Percentiles rank a stretch among this genome's conserved stretches.
Evolutionary conservation across 2,329 filamentous ascomycete species (phyloP).

Genomic region (Calonectria hawksworthii): DNA sequence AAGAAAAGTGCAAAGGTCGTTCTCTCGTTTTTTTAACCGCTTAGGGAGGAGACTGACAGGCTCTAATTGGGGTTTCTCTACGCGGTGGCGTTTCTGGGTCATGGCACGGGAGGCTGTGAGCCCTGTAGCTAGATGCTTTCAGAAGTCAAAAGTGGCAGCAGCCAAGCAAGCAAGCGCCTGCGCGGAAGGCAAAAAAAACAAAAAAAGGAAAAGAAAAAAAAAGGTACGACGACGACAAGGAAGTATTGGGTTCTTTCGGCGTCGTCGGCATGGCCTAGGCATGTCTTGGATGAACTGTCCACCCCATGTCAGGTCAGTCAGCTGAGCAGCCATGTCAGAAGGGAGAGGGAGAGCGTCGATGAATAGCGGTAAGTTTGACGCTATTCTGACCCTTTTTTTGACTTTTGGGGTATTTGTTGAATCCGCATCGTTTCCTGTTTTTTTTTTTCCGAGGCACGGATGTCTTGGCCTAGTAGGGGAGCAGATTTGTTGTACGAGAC

Average conservation of each 20-base stretch:
- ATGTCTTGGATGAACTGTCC: background rate
- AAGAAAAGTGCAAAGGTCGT: background rate
- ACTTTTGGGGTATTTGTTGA: background rate
- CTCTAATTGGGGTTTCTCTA: background rate
- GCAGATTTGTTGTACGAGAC: no score
- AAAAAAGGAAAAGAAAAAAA: background rate
- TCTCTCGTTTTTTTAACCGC: background rate
- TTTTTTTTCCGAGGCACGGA: background rate
- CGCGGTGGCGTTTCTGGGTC: background rate
- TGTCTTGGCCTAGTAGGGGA: background rate
- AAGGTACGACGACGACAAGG: background rate
- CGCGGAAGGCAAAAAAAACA: background rate
- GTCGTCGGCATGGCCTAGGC: background rate
- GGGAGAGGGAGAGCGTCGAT: background rate
- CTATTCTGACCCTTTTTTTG: background rate
- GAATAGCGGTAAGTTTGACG: background rate
- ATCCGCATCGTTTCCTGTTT: background rate
- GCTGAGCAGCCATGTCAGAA: background rate
- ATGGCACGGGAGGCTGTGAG: background rate
- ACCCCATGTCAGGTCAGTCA: background rate
- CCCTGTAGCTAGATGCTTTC: constrained; percentile 1
- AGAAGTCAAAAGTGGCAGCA: background rate
- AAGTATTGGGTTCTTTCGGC: background rate
- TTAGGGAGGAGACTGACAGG: background rate
- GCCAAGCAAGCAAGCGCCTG: background rate